Conservation (phyloP, 164 flowering plant genomes). For the Tinospora cordifolia region DNA sequence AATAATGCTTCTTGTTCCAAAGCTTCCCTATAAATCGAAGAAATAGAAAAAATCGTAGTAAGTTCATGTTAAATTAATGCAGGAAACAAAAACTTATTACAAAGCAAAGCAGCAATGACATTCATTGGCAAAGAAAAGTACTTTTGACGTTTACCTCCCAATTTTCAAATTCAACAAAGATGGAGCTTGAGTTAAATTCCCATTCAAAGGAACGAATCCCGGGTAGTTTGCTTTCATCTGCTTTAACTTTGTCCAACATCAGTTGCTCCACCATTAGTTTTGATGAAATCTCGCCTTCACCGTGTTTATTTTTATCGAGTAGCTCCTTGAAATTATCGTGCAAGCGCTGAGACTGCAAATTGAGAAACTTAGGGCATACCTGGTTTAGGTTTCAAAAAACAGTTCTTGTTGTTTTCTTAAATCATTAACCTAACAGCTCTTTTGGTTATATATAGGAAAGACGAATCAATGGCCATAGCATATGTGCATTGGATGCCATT, state of each 20-base stretch:
- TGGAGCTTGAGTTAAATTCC: slow-evolving; percentile 41
- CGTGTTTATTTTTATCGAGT: slow-evolving; percentile 25
- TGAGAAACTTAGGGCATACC: too few species aligned
- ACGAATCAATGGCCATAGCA: neutral
- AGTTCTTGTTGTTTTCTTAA: too few species aligned
- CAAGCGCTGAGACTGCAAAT: slow-evolving; percentile 38
- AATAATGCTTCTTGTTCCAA: slow-evolving; percentile 64
- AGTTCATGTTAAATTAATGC: neutral
- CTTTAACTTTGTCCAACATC: slow-evolving; percentile 44
- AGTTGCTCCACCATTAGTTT: slow-evolving; percentile 36
- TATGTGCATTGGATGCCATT: too few species aligned
- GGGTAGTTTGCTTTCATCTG: slow-evolving; percentile 37
- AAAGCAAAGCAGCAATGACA: too few species aligned
- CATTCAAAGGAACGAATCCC: slow-evolving; percentile 38
- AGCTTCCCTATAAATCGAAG: slow-evolving; percentile 36
- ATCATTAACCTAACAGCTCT: too few species aligned
- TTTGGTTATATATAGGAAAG: too few species aligned
- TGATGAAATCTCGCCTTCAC: slow-evolving; percentile 24
- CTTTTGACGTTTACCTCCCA: neutral
- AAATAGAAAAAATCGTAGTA: neutral
- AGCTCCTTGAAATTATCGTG: slow-evolving; percentile 29
- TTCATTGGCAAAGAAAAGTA: too few species aligned
- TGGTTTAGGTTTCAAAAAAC: too few species aligned
- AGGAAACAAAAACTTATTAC: neutral
- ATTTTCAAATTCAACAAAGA: slow-evolving; percentile 44